Percentiles rank a stretch among this genome's conserved stretches.
Evolutionary conservation across 306 rosid genomes (phyloP).

Genomic region (Cucumis hystrix): DNA sequence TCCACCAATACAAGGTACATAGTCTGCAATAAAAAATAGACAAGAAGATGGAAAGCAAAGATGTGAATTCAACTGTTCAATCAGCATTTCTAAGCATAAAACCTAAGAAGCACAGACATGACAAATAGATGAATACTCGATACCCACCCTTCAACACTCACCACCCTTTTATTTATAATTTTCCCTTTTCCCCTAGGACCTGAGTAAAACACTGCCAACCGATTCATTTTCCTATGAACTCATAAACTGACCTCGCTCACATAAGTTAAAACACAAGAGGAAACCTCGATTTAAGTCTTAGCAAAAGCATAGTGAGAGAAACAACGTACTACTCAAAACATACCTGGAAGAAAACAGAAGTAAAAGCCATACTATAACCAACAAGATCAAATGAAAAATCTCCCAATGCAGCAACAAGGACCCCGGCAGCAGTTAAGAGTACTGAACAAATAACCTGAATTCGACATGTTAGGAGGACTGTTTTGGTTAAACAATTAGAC

Average conservation of each 20-base stretch:
- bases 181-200: neutral
- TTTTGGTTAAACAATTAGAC: neutral
- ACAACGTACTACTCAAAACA: neutral
- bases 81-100: neutral
- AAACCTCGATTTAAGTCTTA: neutral
- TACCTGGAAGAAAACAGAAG: slow-evolving; percentile 93
- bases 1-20: slow-evolving; percentile 95
- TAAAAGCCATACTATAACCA: slow-evolving; percentile 88
- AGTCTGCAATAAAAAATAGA: slow-evolving; percentile 36
- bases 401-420: slow-evolving; percentile 79
- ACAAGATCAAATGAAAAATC: slow-evolving; percentile 85
- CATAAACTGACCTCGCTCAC: neutral
- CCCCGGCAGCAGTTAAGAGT: slow-evolving; percentile 68
- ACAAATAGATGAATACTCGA: neutral
- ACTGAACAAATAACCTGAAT: slow-evolving; percentile 76
- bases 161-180: neutral
- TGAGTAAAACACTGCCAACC: neutral
- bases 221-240: neutral
- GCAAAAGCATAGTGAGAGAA: neutral
- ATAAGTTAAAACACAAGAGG: neutral
- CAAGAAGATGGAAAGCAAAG: slow-evolving; percentile 1
- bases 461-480: neutral
- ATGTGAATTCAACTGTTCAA: neutral
- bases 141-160: neutral
- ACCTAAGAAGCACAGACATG: neutral